A percentile compares a stretch with the other conserved stretches of the same genome.
phyloP scores from a whole-genome alignment of 805 yeast species.

The Wickerhamiella sergipiensis region DNA sequence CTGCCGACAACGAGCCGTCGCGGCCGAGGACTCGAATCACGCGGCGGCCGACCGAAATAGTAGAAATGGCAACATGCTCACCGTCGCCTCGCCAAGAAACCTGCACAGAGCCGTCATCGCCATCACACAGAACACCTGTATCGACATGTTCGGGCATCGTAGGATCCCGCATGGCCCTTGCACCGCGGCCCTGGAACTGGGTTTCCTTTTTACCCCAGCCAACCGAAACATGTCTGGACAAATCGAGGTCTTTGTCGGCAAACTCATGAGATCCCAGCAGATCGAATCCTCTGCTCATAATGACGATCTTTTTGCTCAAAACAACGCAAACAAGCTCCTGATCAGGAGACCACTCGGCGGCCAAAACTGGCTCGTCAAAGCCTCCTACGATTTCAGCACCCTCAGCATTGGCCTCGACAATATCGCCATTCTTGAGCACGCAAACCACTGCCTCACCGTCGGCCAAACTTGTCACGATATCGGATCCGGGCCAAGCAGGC shows the following conservation, averaged over 20 bases:
- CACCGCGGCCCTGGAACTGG: slow-evolving; percentile 91
- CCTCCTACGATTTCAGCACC: slow-evolving; percentile 66
- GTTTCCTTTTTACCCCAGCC: slow-evolving; percentile 99
- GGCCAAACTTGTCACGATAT: slow-evolving; percentile 34
- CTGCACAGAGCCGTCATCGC: slow-evolving; percentile 35
- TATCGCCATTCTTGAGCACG: slow-evolving; percentile 64
- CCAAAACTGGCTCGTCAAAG: slow-evolving; percentile 57
- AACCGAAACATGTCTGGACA: slow-evolving; percentile 77
- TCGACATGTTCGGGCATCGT: slow-evolving; percentile 68
- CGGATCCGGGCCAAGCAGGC: slow-evolving; percentile 6
- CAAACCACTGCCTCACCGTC: slow-evolving; percentile 43
- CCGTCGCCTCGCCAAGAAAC: slow-evolving; percentile 96
- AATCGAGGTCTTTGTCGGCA: slow-evolving; percentile 46
- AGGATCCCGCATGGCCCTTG: slow-evolving; percentile 64
- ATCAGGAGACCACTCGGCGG: slow-evolving; percentile 82
- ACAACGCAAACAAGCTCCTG: slow-evolving; percentile 69
- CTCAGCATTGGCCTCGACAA: slow-evolving; percentile 39
- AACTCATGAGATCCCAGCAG: slow-evolving; percentile 56
- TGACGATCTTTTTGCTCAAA: slow-evolving; percentile 28
- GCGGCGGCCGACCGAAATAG: slow-evolving; percentile 53
- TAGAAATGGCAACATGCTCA: slow-evolving; percentile 58
- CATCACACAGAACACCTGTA: slow-evolving; percentile 43
- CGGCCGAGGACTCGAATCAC: slow-evolving; percentile 72
- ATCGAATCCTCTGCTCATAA: slow-evolving; percentile 67
- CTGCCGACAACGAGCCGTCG: slow-evolving; percentile 60